Percentiles rank a stretch among this genome's conserved stretches.
phyloP scores from a whole-genome alignment of 257 asterid genomes.

The Petunia axillaris region DNA sequence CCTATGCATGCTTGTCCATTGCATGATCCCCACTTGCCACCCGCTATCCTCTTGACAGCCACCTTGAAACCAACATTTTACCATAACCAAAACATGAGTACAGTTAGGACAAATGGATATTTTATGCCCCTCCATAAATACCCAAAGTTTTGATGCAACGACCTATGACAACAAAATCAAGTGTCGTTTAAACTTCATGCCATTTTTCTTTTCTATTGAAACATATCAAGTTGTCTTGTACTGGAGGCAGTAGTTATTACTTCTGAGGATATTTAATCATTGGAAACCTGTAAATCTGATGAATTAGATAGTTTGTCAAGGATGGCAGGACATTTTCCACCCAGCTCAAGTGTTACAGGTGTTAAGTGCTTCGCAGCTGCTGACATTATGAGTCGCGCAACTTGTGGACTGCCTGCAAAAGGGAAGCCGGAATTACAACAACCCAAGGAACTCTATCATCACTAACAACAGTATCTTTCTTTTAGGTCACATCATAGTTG shows the following conservation, averaged over 20 bases:
- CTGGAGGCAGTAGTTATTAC: background rate
- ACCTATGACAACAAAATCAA: background rate
- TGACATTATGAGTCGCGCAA: conserved; percentile 74
- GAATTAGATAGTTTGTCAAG: conserved; percentile 63
- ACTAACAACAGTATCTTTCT: background rate
- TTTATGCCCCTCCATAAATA: background rate
- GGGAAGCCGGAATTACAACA: conserved; percentile 13
- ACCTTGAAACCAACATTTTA: conserved; percentile 46
- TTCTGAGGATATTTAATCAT: background rate
- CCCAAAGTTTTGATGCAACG: background rate
- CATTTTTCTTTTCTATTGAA: background rate
- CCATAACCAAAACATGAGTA: conserved; percentile 25
- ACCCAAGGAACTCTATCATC: background rate
- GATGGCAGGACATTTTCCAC: conserved; percentile 92
- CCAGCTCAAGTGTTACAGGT: conserved; percentile 92
- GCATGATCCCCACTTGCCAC: conserved; percentile 93
- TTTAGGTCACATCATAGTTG: conserved; percentile 15
- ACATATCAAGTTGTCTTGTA: background rate
- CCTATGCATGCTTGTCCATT: conserved; percentile 98
- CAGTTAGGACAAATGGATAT: background rate
- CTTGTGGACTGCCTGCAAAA: conserved; percentile 72
- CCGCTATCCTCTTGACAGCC: conserved; percentile 77
- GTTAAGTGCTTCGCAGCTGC: conserved; percentile 97
- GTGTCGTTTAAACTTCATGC: background rate
- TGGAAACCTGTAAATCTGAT: conserved; percentile 65